Evolutionary conservation across 345 rosid species (phyloP).

Genomic region (Citrus sp.): DNA sequence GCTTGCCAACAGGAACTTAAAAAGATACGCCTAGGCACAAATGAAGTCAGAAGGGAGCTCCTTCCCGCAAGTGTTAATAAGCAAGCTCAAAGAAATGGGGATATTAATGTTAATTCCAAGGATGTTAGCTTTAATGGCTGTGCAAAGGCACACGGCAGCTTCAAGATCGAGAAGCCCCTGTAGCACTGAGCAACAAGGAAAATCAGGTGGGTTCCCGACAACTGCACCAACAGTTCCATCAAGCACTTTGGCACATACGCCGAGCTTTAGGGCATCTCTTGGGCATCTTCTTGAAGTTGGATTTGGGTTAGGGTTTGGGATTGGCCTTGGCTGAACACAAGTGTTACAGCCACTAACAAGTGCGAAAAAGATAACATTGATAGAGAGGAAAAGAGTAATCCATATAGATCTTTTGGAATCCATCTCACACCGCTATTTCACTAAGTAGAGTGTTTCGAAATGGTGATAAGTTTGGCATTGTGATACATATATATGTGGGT

Average conservation of each 20-base stretch:
- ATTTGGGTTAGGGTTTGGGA: constrained; percentile 40
- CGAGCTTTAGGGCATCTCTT: constrained; percentile 55
- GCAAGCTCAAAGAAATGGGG: constrained; percentile 64
- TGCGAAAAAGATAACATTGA: constrained; percentile 35
- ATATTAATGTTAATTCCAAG: constrained; percentile 59
- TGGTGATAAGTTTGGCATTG: neutral
- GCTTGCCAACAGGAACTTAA: neutral
- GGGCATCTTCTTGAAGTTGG: constrained; percentile 46
- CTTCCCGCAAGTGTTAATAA: constrained; percentile 68
- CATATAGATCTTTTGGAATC: constrained; percentile 26
- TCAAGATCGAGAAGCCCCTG: constrained; percentile 60
- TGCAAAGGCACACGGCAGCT: constrained; percentile 69
- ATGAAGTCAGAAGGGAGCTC: constrained; percentile 65
- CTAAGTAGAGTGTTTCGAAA: neutral
- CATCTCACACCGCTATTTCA: constrained; percentile 21
- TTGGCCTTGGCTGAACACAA: constrained; percentile 39
- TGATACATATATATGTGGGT: neutral
- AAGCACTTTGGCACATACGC: constrained; percentile 61
- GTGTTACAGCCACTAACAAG: constrained; percentile 47
- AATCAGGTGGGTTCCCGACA: constrained; percentile 55
- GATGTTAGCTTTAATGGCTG: constrained; percentile 69
- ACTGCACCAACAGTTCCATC: constrained; percentile 42
- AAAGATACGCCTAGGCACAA: constrained; percentile 36
- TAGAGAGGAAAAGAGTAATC: constrained; percentile 31
- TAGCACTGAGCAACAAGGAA: constrained; percentile 63